These are phyloP conservation scores for Aspergillus indologenus DNA, from an alignment of 495 filamentous ascomycete genomes.

Conservation along the genomic window DNA sequence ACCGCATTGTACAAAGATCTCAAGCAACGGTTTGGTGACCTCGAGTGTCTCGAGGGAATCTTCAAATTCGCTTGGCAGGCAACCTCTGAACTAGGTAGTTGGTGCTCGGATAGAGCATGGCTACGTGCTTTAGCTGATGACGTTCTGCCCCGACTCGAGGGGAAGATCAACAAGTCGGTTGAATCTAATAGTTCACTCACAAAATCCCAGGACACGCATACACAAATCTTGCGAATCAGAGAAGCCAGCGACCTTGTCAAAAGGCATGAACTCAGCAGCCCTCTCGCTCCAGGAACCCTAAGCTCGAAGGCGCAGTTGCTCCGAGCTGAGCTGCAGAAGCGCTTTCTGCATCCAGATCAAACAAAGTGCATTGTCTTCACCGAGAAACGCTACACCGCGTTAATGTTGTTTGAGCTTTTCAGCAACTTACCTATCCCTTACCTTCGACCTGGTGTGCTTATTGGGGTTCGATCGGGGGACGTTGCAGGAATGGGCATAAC, in stretches of 20 bases:
- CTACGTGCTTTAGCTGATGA: conserved; percentile 64
- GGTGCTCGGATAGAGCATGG: conserved; percentile 88
- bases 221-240: conserved; percentile 51
- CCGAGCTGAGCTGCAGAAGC: conserved; percentile 48
- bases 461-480: conserved; percentile 53
- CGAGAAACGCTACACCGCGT: conserved; percentile 71
- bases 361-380: conserved; percentile 89
- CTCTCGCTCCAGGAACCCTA: conserved; percentile 42
- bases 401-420: conserved; percentile 65
- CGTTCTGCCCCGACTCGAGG: conserved; percentile 61
- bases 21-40: conserved; percentile 51
- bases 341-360: conserved; percentile 54
- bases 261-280: conserved; percentile 44
- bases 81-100: conserved; percentile 69
- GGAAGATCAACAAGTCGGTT: conserved; percentile 46
- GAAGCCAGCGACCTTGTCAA: conserved; percentile 58
- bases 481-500: conserved; percentile 57
- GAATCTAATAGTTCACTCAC: conserved; percentile 18
- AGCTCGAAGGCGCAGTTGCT: conserved; percentile 74
- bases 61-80: conserved; percentile 57
- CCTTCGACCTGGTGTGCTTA: conserved; percentile 63
- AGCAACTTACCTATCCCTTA: conserved; percentile 52
- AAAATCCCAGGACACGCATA: conserved; percentile 40
- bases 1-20: conserved; percentile 63
- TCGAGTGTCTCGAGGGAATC: conserved; percentile 54